phyloP scores from a whole-genome alignment of 306 rosid genomes.

The Begonia masoniana region DNA sequence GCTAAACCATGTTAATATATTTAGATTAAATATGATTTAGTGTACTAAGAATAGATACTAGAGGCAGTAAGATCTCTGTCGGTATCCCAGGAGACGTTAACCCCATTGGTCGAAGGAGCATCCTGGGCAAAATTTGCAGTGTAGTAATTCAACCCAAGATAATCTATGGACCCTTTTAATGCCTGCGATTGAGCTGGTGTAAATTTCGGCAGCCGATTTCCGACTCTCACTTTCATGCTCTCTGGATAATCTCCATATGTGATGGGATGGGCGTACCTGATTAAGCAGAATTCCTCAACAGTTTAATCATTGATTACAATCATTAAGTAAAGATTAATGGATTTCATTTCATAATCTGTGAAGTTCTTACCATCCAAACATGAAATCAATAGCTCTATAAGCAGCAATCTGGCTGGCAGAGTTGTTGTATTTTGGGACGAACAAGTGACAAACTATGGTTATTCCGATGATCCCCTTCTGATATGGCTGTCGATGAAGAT shows the following conservation, averaged over 20 bases:
- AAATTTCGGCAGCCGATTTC: conserved; percentile 43
- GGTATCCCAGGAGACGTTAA: conserved; percentile 17
- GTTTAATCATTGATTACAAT: not conserved
- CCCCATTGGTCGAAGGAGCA: conserved; percentile 5
- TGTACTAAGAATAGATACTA: conserved; percentile 16
- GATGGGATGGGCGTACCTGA: conserved; percentile 40
- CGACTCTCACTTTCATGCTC: conserved; percentile 26
- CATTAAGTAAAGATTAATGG: not conserved
- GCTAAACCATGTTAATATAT: not conserved
- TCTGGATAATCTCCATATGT: conserved; percentile 45
- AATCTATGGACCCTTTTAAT: conserved; percentile 35
- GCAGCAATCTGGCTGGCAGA: conserved; percentile 22
- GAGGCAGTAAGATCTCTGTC: conserved; percentile 21
- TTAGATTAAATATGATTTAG: not conserved
- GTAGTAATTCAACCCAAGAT: conserved; percentile 56
- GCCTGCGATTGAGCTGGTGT: conserved; percentile 15
- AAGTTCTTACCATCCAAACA: conserved; percentile 32
- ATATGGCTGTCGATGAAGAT: conserved; percentile 10
- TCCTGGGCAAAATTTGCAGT: conserved; percentile 23
- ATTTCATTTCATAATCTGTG: too few species aligned
- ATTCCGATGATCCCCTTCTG: conserved; percentile 35
- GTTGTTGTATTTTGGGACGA: conserved; percentile 14
- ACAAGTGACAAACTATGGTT: conserved; percentile 25
- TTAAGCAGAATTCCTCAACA: too few species aligned
- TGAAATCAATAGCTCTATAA: conserved; percentile 23